Evolutionary conservation across 306 rosid genomes (phyloP), one percentile per base, ranked within the genome.

Genomic region (Medicago ruthenica): DNA sequence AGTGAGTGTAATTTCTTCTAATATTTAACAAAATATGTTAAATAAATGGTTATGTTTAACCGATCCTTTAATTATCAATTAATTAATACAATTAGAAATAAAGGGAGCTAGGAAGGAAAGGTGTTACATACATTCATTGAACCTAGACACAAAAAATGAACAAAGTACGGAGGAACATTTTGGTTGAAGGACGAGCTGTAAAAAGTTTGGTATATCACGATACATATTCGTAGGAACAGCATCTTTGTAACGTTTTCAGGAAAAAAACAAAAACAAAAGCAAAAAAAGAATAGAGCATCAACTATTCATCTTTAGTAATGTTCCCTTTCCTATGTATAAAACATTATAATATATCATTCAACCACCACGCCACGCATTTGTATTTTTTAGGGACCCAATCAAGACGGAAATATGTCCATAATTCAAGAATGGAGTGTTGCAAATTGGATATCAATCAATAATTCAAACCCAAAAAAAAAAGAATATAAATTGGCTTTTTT

Each of bases 111-210:
- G 7, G 37, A 34, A 34, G 36, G 37, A 34, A 34, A 34, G 37
- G 39, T 50, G 9, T 6, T 50, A n/a, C 7, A 1, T 14, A 80
- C 27, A 53, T 86, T 80, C 87, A 83, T 67, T 85, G 93, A 89
- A 89, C 86, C 89, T 89, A 70, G 91, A 76, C 85, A 59, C 8
- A 58, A 4, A 11, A 24, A 18, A 54, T 20, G 22, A 41, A n/a
- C 6, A 18, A 34, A 36, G 70, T 61, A 48, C 34, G 8, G 8
- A 24, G 34, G 48, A 67, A 58, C 47, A 48, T 21, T 54, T 39
- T 17, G 78, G 57, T 53, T 54, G 39, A 21, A 18, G 68, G 44
- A 74, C 45, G 20, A 20, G 83, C 65, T 66, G 84, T 74, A 74
- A 40, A 34, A 78, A 61, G 76, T 71, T 71, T 71, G 76, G 85